Evolutionary conservation across 1,139 yeast genomes (phyloP).

Genomic region (Taiozyma sp.): DNA sequence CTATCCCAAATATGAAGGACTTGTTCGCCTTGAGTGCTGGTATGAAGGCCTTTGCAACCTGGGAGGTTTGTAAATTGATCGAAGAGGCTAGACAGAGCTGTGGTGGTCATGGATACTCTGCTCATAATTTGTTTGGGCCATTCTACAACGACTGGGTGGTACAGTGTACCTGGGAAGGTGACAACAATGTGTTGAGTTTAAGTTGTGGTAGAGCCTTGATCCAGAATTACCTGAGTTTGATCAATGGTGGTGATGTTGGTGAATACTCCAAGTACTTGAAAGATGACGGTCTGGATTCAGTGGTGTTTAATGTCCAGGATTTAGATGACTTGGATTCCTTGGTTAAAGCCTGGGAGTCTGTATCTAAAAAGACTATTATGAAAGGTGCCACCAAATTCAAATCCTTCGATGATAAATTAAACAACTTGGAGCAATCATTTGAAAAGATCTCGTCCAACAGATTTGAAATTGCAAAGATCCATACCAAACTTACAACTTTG

Average conservation of each 20-base stretch:
- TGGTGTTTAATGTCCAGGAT: slow-evolving; percentile 21
- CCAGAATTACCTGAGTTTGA: slow-evolving; percentile 33
- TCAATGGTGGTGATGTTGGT: slow-evolving; percentile 21
- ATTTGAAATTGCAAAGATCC: slow-evolving; percentile 37
- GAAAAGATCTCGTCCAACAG: slow-evolving; percentile 38
- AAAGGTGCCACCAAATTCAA: slow-evolving; percentile 29
- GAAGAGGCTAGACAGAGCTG: slow-evolving; percentile 89
- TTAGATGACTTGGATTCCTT: slow-evolving; percentile 28
- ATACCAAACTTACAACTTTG: slow-evolving; percentile 33
- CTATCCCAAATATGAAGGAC: slow-evolving; percentile 63
- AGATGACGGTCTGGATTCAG: slow-evolving; percentile 13
- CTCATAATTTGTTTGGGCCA: slow-evolving; percentile 83
- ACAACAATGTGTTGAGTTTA: slow-evolving; percentile 80
- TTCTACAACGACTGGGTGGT: slow-evolving; percentile 91
- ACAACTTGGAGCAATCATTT: slow-evolving; percentile 30
- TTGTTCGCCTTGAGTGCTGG: slow-evolving; percentile 83
- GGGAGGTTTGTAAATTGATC: slow-evolving; percentile 74
- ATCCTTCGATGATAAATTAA: slow-evolving; percentile 22
- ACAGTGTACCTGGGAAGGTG: slow-evolving; percentile 98
- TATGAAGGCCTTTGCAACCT: slow-evolving; percentile 82
- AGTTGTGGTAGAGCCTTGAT: slow-evolving; percentile 70
- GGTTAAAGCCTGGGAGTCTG: slow-evolving; percentile 35
- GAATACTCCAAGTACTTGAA: slow-evolving; percentile 29
- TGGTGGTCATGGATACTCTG: slow-evolving; percentile 93
- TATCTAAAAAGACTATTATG: slow-evolving; percentile 30